Percentiles rank a stretch among this genome's conserved stretches.
phyloP scores from a whole-genome alignment of 2,329 filamentous ascomycete species.

The Colletotrichum destructivum region DNA sequence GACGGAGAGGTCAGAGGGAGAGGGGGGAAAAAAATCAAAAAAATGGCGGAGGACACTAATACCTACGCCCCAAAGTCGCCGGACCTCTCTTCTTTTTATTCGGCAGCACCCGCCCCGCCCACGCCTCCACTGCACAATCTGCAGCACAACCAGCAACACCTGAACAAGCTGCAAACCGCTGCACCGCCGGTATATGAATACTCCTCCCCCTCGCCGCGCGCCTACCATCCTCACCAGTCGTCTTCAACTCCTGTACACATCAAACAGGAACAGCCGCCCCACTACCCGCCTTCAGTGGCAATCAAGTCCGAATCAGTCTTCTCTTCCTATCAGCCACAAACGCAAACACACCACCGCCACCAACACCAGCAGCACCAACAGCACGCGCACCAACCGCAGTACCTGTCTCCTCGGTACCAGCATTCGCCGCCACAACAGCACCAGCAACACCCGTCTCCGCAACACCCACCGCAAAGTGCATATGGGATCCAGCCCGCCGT shows the following conservation, averaged over 20 bases:
- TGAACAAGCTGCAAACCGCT: constrained; percentile 36
- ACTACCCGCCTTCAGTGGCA: constrained; percentile 43
- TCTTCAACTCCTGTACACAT: constrained; percentile 42
- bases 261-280: constrained; percentile 42
- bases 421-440: constrained; percentile 44
- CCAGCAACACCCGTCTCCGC: constrained; percentile 45
- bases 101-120: constrained; percentile 51
- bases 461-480: constrained; percentile 38
- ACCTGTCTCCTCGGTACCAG: constrained; percentile 44
- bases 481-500: constrained; percentile 34
- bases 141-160: constrained; percentile 45
- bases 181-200: constrained; percentile 42
- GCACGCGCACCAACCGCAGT: constrained; percentile 43
- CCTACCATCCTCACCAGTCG: constrained; percentile 41
- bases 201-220: constrained; percentile 37
- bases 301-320: constrained; percentile 34
- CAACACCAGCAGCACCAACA: constrained; percentile 52
- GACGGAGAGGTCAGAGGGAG: neutral
- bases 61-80: constrained; percentile 72
- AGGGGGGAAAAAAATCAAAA: constrained; percentile 26
- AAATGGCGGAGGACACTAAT: constrained; percentile 65
- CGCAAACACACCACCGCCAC: constrained; percentile 49
- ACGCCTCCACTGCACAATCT: constrained; percentile 48
- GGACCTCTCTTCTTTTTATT: constrained; percentile 71
- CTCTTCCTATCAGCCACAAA: constrained; percentile 37